A percentile compares a stretch with the other conserved stretches of the same genome.
Evolutionary conservation across 1,284 basidiomycete genomes (phyloP).

Genomic region (Pterulicium gracile): DNA sequence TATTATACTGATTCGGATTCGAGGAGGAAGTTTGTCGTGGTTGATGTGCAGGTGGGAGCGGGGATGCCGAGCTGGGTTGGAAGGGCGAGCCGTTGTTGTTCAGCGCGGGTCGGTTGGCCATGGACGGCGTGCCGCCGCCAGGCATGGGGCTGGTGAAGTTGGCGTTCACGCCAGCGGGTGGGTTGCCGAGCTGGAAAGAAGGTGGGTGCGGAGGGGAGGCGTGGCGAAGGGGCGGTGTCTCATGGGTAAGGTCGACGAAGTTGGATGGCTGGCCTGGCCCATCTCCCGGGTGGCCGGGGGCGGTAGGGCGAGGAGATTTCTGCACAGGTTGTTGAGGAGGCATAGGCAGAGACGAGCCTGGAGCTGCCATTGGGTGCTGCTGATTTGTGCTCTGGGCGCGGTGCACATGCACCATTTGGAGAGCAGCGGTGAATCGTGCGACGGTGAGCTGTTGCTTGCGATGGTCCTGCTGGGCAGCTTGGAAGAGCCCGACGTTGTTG

Average conservation of each 20-base stretch:
- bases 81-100: conserved; percentile 3
- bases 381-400: not conserved
- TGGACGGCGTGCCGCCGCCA: not conserved
- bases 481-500: not conserved
- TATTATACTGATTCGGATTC: not conserved
- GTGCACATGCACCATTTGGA: not conserved
- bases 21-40: too few relatives aligned
- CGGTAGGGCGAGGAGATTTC: not conserved
- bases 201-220: not conserved
- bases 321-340: not conserved
- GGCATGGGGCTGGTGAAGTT: not conserved
- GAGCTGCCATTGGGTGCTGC: not conserved
- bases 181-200: conserved; percentile 10
- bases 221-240: not conserved
- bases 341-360: not conserved
- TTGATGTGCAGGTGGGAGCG: conserved; percentile 6
- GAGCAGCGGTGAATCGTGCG: not conserved
- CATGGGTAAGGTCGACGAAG: not conserved
- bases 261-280: not conserved
- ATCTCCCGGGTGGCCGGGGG: not conserved
- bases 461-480: not conserved
- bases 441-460: not conserved
- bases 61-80: not conserved
- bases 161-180: not conserved
- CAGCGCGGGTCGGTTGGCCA: not conserved